Base-by-base conservation (phyloP, 108 stramenopile genomes). In the Halocafeteria seosinensis region DNA sequence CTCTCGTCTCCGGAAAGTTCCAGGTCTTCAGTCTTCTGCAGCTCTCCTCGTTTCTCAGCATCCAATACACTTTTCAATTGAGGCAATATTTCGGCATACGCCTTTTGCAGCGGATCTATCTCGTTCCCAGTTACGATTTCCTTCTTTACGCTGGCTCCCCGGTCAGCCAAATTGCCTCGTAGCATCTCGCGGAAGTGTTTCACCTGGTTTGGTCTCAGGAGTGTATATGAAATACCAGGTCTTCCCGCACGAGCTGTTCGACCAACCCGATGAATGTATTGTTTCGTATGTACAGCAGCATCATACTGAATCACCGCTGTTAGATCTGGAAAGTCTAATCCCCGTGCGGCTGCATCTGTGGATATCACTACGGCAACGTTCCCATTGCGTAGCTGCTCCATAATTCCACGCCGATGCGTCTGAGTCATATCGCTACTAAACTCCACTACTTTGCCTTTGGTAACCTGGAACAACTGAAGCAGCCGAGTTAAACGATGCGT, bases 401-500 rank as follows among this genome's bases (percentile, higher is more conserved):
- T 27, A 27, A 53, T 9, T 27, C 6, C 6, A 3, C 29, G 3
- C 29, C 52, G 52, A 27, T 5, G 6, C 8, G 8, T 30, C 52
- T 53, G 52, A 27, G 6, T 27, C 52, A 53, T 3, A 30, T 5
- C 9, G 3, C 29, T 3, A 30, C 52, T 53, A 30, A 53, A 53
- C 52, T 53, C 52, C 6, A 9, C 52, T 27, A 47, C 42, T 27
- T 30, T 5, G 52, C 6, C 52, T 8, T 27, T 27, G 29, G 29
- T 66, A 38, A 29, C 52, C 42, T 50, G 21, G 33, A 87, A 70
- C 31, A 91, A 67, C 64, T 88, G 87, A 50, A 94, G 75, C 38
- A 91, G 76, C 30, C 90, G 85, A 4, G 85, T 74, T 29, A 91
- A 76, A 31, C 89, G 77, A 75, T 90, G 92, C 12, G 90, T 90